A percentile compares a stretch with the other conserved stretches of the same genome.
Conservation (phyloP, 352 stramenopile species). For the Blastocystis sp. region DNA sequence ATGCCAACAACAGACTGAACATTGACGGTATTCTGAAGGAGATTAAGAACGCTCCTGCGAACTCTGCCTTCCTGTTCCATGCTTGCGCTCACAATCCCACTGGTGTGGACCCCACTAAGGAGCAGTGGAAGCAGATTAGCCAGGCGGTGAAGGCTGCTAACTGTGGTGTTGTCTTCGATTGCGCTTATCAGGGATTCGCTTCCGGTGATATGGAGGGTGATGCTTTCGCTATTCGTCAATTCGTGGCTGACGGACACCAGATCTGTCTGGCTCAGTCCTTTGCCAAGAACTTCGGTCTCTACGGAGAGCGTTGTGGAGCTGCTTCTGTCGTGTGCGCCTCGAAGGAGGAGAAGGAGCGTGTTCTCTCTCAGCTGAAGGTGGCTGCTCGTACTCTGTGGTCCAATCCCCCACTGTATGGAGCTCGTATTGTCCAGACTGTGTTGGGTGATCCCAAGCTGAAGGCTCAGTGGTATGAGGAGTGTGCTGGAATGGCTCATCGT, state of each 20-base stretch:
- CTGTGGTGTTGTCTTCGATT: slow-evolving; percentile 97
- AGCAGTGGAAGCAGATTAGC: slow-evolving; percentile 96
- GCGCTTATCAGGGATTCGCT: slow-evolving; percentile 96
- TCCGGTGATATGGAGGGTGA: slow-evolving; percentile 91
- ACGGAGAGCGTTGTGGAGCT: slow-evolving; percentile 94
- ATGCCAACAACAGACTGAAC: slow-evolving; percentile 80
- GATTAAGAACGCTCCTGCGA: slow-evolving; percentile 85
- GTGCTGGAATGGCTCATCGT: slow-evolving; percentile 89
- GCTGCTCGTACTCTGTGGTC: slow-evolving; percentile 98
- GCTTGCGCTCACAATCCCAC: slow-evolving; percentile 98
- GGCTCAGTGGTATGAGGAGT: slow-evolving; percentile 84
- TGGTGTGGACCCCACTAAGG: slow-evolving; percentile 90
- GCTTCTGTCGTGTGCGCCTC: slow-evolving; percentile 88
- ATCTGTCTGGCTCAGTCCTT: slow-evolving; percentile 95
- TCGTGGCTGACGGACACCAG: slow-evolving; percentile 95
- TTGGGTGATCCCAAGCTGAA: slow-evolving; percentile 87
- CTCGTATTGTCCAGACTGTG: slow-evolving; percentile 92
- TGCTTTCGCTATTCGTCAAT: slow-evolving; percentile 89
- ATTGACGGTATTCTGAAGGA: slow-evolving; percentile 89
- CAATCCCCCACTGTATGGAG: slow-evolving; percentile 95
- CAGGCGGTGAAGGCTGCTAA: slow-evolving; percentile 89
- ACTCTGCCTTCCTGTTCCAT: slow-evolving; percentile 94
- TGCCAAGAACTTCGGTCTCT: slow-evolving; percentile 99
- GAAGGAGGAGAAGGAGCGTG: slow-evolving; percentile 88
- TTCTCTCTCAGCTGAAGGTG: slow-evolving; percentile 96